Percentiles rank a stretch among this genome's conserved stretches.
phyloP scores from a whole-genome alignment of 345 rosid genomes.

The Populus pruinosa region DNA sequence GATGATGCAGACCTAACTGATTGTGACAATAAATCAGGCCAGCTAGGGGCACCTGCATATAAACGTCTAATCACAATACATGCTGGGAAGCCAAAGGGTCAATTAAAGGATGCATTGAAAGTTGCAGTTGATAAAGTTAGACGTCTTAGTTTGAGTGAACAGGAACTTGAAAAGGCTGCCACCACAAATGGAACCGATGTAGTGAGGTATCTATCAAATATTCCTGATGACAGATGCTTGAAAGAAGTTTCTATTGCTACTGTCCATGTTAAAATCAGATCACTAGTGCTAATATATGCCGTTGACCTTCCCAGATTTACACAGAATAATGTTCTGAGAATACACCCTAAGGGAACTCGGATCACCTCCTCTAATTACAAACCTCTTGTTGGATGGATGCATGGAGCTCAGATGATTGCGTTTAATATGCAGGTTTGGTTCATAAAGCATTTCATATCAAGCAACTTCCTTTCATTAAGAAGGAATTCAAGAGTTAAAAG shows the following conservation, averaged over 20 bases:
- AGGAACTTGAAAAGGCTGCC: slow-evolving; percentile 55
- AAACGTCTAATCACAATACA: slow-evolving; percentile 52
- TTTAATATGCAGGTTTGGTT: slow-evolving; percentile 73
- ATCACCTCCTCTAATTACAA: slow-evolving; percentile 71
- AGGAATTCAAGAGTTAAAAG: not conserved
- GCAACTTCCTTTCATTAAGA: not conserved
- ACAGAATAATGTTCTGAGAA: slow-evolving; percentile 64
- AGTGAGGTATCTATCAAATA: slow-evolving; percentile 39
- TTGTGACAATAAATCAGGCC: slow-evolving; percentile 4
- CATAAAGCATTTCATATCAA: not conserved
- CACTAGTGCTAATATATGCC: not conserved
- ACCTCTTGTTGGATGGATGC: slow-evolving; percentile 67
- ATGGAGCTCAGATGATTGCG: slow-evolving; percentile 91
- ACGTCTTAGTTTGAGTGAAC: slow-evolving; percentile 69
- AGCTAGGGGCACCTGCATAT: slow-evolving; percentile 25
- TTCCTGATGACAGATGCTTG: not conserved
- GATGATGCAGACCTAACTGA: slow-evolving; percentile 16
- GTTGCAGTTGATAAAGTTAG: slow-evolving; percentile 41
- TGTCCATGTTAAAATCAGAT: not conserved
- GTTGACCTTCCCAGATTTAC: slow-evolving; percentile 51
- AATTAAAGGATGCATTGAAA: slow-evolving; percentile 35
- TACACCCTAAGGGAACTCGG: slow-evolving; percentile 91
- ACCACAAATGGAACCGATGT: slow-evolving; percentile 47
- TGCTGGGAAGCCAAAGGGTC: slow-evolving; percentile 57
- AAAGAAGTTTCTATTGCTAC: not conserved